These are phyloP conservation scores for Parietichytrium sp. DNA, from an alignment of 108 stramenopile species.

Conservation along the genomic window DNA sequence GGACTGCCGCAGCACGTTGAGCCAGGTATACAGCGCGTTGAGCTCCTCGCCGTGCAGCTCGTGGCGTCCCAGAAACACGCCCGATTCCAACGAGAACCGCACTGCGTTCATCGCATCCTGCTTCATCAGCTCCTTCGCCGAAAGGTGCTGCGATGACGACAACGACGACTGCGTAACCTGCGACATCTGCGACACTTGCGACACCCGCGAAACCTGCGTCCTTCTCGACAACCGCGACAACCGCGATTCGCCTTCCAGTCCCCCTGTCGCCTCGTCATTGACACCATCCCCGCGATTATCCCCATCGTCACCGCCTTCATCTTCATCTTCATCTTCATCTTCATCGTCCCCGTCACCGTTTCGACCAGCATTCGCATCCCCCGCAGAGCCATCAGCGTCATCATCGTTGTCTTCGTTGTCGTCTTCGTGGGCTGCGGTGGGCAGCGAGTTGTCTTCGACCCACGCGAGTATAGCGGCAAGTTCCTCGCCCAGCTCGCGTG, in stretches of 20 bases:
- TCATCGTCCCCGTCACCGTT: background rate
- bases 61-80: background rate
- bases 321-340: background rate
- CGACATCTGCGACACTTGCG: too few species aligned
- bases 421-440: too few species aligned
- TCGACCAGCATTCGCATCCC: too few species aligned
- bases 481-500: background rate
- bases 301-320: background rate
- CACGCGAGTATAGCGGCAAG: background rate
- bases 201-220: too few species aligned
- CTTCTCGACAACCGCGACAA: too few species aligned
- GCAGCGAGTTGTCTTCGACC: too few species aligned
- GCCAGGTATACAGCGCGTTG: conserved; percentile 11
- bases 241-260: too few species aligned
- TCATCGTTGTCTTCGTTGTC: too few species aligned
- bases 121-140: background rate
- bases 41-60: conserved; percentile 7
- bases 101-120: background rate
- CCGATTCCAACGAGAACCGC: background rate
- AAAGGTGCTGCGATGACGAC: too few species aligned
- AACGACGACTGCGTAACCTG: too few species aligned
- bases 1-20: conserved; percentile 25
- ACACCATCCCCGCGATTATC: background rate
- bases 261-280: background rate
- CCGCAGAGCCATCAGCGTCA: too few species aligned